Evolutionary conservation across 805 yeast species (phyloP), one percentile per base, ranked within the genome.

Genomic region (Candida odintsovae): DNA sequence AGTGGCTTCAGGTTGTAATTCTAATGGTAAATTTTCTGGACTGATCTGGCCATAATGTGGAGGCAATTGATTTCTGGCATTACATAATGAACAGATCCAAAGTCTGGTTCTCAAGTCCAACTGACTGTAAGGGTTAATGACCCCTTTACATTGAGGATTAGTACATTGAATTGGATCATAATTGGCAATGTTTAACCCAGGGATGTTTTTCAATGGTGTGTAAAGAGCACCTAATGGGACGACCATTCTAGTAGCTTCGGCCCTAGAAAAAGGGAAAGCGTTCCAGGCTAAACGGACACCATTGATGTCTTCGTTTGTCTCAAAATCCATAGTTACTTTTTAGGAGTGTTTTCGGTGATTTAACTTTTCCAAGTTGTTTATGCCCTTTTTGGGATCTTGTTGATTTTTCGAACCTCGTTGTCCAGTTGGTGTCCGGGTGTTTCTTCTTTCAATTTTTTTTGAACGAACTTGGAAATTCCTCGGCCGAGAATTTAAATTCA

Each of bases 141-240:
- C 81, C 6, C 90, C 83, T 53, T 87, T 82, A 75, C 99, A 94
- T 48, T 80, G 80, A 22, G 82, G 77, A 48, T 74, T 69, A 45
- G 90, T 76, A 70, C 97, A 90, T 38, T 79, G 68, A 43, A 82
- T 81, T 12, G 97, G 97, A 64, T 90, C 96, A 66, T 90, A 89
- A 57, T 78, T 78, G 47, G 92, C 89, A 44, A 86, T 69, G 16
- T 88, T 83, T 51, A 89, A 71, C 52, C 83, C 90, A 49, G 83
- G 85, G 54, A 86, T 78, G 48, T 79, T 80, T 59, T 88, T 81
- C 57, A 94, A 76, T 9, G 99, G 99, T n/a, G 97, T 90, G 72
- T 90, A 94, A 51, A 94, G 70, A 46, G 96, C 84, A 38, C 97
- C 96, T 33, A 94, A 83, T 12, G 99, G 99, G 28, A 94, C 90